phyloP scores from a whole-genome alignment of 2,329 filamentous ascomycete genomes.

The Fusarium sp. region DNA sequence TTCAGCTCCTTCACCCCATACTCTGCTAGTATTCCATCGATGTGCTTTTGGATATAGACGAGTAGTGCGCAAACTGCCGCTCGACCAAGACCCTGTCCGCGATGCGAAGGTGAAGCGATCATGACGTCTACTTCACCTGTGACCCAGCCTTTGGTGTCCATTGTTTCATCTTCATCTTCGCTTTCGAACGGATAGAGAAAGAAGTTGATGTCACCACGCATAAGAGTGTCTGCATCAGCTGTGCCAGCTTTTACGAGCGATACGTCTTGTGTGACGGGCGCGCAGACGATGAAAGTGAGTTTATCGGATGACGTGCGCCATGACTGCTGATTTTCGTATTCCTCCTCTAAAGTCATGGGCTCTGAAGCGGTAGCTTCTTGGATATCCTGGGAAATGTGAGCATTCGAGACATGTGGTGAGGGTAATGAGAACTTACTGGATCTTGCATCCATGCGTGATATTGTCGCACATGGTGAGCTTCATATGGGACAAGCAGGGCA shows the following conservation, averaged over 20 bases:
- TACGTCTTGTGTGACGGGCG: slow-evolving; percentile 52
- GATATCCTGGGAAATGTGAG: slow-evolving; percentile 67
- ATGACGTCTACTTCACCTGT: slow-evolving; percentile 88
- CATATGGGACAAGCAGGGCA: slow-evolving; percentile 86
- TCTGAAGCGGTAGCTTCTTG: slow-evolving; percentile 90
- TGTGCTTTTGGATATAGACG: slow-evolving; percentile 71
- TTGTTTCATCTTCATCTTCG: slow-evolving; percentile 56
- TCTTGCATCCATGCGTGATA: slow-evolving; percentile 97
- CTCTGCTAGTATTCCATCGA: slow-evolving; percentile 65
- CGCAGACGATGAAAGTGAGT: slow-evolving; percentile 89
- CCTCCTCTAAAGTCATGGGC: slow-evolving; percentile 80
- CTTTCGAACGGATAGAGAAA: slow-evolving; percentile 76
- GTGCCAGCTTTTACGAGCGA: slow-evolving; percentile 51
- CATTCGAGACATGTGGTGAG: neutral
- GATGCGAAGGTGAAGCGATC: slow-evolving; percentile 73
- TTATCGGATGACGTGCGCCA: slow-evolving; percentile 89
- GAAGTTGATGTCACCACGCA: slow-evolving; percentile 84
- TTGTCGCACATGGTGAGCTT: slow-evolving; percentile 79
- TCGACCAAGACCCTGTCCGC: slow-evolving; percentile 73
- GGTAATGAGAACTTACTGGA: slow-evolving; percentile 60
- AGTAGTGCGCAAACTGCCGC: slow-evolving; percentile 76
- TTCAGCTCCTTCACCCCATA: slow-evolving; percentile 49
- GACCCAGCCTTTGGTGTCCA: slow-evolving; percentile 42
- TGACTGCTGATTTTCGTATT: slow-evolving; percentile 89
- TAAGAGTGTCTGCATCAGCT: slow-evolving; percentile 66